Base-by-base conservation (phyloP, 2,329 filamentous ascomycete species). In the Monilinia fructicola region DNA sequence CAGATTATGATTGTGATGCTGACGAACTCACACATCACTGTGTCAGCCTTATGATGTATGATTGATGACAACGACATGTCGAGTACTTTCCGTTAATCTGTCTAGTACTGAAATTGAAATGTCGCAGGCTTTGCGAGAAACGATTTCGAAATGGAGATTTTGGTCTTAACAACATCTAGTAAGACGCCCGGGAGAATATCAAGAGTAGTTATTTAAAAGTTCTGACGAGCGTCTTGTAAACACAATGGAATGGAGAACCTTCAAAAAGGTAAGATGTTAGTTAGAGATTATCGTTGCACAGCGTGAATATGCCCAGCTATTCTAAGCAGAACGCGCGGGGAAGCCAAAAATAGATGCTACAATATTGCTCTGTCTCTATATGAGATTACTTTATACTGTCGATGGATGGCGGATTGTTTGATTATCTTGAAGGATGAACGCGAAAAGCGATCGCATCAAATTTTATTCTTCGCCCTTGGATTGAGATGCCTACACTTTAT, bases 251-350 rank as follows among this genome's bases (percentile, higher is more conserved):
- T 42, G 40, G 6, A 42, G 40, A 12, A 40, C 40, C 16, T 14
- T 14, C 40, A 12, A 42, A 3, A 4, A 16, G 40, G 12, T 16
- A 12, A 42, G 40, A 42, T 42, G 4, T 42, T 16, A 12, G 12
- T 42, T 62, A 46, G 62, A 56, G 42, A 59, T 28, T 59, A 44
- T 28, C 23, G 55, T 59, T 18, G 5, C 52, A 54, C 52, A 16
- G 28, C 52, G 31, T 54, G 16, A 35, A 26, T 35, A 35, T 14
- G 18, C n/a, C 50, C 12, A 16, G 26, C 23, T 54, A 54, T 31
- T 54, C 50, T 53, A 53, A 53, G 50, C 50, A 53, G 18, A 16
- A 53, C n/a, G 50, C n/a, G 50, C 28, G 50, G 50, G 50, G 50
- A 26, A 53, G 50, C 50, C 26, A 12, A 54, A 54, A 21, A 54